Percentiles rank a stretch among this genome's conserved stretches.
phyloP scores from a whole-genome alignment of 495 filamentous ascomycete species.

The Talaromyces trachyspermus region DNA sequence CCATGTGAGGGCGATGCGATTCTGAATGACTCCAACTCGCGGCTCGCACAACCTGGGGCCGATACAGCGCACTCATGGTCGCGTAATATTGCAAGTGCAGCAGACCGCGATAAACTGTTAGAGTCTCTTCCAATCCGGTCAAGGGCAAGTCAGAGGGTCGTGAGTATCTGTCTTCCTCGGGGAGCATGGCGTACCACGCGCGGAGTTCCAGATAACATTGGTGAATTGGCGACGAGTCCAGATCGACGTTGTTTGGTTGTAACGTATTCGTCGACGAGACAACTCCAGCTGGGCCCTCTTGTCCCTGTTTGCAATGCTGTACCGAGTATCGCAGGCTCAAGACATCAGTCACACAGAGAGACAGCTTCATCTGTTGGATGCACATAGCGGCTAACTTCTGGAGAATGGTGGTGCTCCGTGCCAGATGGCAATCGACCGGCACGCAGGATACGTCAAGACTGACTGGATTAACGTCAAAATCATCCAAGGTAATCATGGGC shows the following conservation, averaged over 20 bases:
- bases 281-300: slow-evolving; percentile 2
- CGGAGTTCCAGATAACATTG: slow-evolving; percentile 2
- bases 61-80: slow-evolving; percentile 3
- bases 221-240: slow-evolving; percentile 1
- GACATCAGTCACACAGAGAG: neutral
- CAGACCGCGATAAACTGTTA: neutral
- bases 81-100: slow-evolving; percentile 1
- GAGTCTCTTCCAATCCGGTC: slow-evolving; percentile 2
- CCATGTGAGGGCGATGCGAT: neutral
- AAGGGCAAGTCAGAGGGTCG: neutral
- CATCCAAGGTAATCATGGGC: slow-evolving; percentile 2
- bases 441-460: slow-evolving; percentile 1
- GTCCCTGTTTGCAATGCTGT: slow-evolving; percentile 1
- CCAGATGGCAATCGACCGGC: neutral
- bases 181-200: slow-evolving; percentile 1
- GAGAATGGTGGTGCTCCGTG: slow-evolving; percentile 1
- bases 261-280: slow-evolving; percentile 3
- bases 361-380: slow-evolving; percentile 3
- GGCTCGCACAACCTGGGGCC: neutral
- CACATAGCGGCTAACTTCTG: neutral
- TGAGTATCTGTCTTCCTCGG: slow-evolving; percentile 1
- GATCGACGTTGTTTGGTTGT: slow-evolving; percentile 2
- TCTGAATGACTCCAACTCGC: slow-evolving; percentile 2
- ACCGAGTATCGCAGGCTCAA: slow-evolving; percentile 2
- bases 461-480: neutral